Conservation (phyloP, 148 eudicot genomes). For the Spergularia bocconei region DNA sequence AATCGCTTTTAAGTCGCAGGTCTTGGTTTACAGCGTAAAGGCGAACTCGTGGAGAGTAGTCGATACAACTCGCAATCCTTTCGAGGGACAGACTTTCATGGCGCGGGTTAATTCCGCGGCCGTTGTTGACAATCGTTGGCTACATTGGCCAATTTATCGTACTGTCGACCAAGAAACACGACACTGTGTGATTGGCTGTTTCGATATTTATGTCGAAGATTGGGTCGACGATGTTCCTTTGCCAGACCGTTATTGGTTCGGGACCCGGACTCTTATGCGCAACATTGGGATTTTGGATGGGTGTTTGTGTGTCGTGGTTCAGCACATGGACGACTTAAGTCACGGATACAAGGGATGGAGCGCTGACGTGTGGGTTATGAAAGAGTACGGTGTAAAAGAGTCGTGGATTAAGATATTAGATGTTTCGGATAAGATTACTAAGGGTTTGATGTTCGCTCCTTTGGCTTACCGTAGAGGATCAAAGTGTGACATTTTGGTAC, state of each 20-base stretch:
- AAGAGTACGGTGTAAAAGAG: not conserved
- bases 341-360: not conserved
- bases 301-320: not conserved
- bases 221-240: not conserved
- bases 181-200: conserved; percentile 6
- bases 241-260: not conserved
- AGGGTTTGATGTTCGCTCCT: not conserved
- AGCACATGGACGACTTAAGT: not conserved
- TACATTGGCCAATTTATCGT: too few relatives aligned
- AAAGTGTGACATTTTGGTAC: too few relatives aligned
- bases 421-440: too few relatives aligned
- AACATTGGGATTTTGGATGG: not conserved
- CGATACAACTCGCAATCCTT: not conserved
- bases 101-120: too few relatives aligned
- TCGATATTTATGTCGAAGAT: not conserved
- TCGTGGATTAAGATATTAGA: not conserved
- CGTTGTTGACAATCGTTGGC: not conserved
- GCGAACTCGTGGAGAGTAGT: not conserved
- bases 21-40: not conserved
- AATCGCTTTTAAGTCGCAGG: too few relatives aligned
- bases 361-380: not conserved
- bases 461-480: not conserved
- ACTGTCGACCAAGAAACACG: too few relatives aligned
- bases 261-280: not conserved
- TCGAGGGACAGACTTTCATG: too few relatives aligned